Evolutionary conservation across 768 basidiomycete species (phyloP), one percentile per base, ranked within the genome.

Genomic region (Calvatia gigantea): DNA sequence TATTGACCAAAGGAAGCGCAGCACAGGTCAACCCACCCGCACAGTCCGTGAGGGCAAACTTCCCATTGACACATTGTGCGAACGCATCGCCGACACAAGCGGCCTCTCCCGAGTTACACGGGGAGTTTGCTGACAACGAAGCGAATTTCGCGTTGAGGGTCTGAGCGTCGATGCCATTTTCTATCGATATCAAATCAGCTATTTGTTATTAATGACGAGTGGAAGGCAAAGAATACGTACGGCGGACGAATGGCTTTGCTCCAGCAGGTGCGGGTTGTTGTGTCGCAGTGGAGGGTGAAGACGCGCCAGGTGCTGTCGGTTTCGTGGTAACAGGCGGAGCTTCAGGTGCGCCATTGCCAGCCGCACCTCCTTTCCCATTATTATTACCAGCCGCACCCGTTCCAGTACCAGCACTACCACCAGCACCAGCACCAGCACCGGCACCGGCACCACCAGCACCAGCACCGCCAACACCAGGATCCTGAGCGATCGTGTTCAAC

Each of bases 1-100:
- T 71, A 68, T 82, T 81, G 53, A 83, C 81, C 23, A 84, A 73
- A 23, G 82, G 82, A 44, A 83, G 74, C 4, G 80, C 81, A 28
- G 72, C 72, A 49, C 82, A 83, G 4, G 66, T 69, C 28, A 71
- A 62, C 2, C 69, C 68, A 35, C 62, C 64, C 25, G 66, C 64
- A 53, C 82, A 84, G 0, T 61, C 51, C 0, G 71, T 73, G 14
- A 70, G 50, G 1, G 65, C 71, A 50, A 80, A 83, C 54, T 73
- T 68, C n/a, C 78, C 79, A n/a, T 60, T 64, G 25, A 75, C 75
- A 56, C 82, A 84, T 61, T 82, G 80, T 19, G 81, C 82, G 55
- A 83, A 82, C 4, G 63, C 66, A 2, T 67, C 67, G 12, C 65
- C 61, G 27, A 82, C 67, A 62, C 82, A 83, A 17, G 78, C 80